Conservation (phyloP, 2,329 filamentous ascomycete genomes). For the Hypoxylon sp. region DNA sequence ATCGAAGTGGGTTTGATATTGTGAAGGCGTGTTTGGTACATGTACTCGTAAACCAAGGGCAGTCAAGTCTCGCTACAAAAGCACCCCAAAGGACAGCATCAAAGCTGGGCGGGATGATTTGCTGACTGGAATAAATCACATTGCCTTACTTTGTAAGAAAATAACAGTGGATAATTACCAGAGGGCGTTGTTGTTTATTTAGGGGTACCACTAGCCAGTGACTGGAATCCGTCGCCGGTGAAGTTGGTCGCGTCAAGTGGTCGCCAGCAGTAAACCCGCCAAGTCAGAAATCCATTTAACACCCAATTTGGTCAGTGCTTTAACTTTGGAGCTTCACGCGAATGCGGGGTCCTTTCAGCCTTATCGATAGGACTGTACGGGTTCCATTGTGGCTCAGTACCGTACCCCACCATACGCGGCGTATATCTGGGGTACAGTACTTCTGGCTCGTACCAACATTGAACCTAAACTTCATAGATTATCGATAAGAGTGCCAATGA, state of each 20-base stretch:
- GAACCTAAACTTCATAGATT: slow-evolving; percentile 10
- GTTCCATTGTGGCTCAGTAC: slow-evolving; percentile 16
- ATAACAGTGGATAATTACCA: neutral
- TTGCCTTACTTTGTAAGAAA: slow-evolving; percentile 7
- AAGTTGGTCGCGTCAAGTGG: slow-evolving; percentile 41
- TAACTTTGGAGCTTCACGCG: slow-evolving; percentile 21
- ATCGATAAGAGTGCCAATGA: slow-evolving; percentile 43
- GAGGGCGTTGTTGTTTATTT: slow-evolving; percentile 26
- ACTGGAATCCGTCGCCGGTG: slow-evolving; percentile 14
- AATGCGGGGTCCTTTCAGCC: slow-evolving; percentile 36
- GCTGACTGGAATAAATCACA: slow-evolving; percentile 4
- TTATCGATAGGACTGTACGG: slow-evolving; percentile 29
- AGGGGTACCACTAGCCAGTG: neutral
- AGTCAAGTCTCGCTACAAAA: neutral
- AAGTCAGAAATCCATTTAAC: slow-evolving; percentile 17
- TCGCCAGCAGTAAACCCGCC: slow-evolving; percentile 12
- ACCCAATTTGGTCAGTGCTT: slow-evolving; percentile 18
- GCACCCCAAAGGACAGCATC: slow-evolving; percentile 1
- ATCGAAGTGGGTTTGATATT: slow-evolving; percentile 13
- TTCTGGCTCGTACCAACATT: neutral
- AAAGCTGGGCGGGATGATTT: slow-evolving; percentile 4
- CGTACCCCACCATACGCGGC: neutral
- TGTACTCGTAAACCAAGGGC: neutral
- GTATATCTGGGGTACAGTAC: slow-evolving; percentile 10
- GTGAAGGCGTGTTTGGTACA: slow-evolving; percentile 5